Evolutionary conservation across 805 yeast species (phyloP).

Genomic region (Candida tammaniensis): DNA sequence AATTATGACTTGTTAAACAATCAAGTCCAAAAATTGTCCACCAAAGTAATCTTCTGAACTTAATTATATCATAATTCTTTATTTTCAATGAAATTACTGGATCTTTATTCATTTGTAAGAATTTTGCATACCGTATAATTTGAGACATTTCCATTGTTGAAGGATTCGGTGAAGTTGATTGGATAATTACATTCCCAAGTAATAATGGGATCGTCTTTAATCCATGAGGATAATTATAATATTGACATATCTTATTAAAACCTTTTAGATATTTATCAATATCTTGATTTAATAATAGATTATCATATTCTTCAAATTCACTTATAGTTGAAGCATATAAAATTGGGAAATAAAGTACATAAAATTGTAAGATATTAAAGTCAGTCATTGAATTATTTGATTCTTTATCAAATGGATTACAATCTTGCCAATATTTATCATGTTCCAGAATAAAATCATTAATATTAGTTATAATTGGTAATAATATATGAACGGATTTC

Average conservation of each 20-base stretch:
- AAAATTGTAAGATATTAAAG: slow-evolving; percentile 43
- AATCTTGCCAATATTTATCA: slow-evolving; percentile 46
- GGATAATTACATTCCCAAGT: slow-evolving; percentile 48
- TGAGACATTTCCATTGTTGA: slow-evolving; percentile 55
- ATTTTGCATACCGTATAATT: slow-evolving; percentile 54
- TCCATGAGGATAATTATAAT: slow-evolving; percentile 50
- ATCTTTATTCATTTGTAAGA: slow-evolving; percentile 56
- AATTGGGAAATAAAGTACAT: slow-evolving; percentile 50
- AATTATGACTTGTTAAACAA: slow-evolving; percentile 53
- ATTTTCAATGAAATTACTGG: slow-evolving; percentile 53
- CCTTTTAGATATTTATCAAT: slow-evolving; percentile 50
- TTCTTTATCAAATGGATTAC: slow-evolving; percentile 16
- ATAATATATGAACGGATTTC: slow-evolving; percentile 53
- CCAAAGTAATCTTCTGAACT: slow-evolving; percentile 58
- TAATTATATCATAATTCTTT: slow-evolving; percentile 46
- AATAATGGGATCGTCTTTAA: slow-evolving; percentile 40
- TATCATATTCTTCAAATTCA: slow-evolving; percentile 56
- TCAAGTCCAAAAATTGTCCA: slow-evolving; percentile 65
- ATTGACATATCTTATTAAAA: slow-evolving; percentile 47
- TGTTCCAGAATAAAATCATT: slow-evolving; percentile 44
- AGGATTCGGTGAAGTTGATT: slow-evolving; percentile 54
- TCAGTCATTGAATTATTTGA: slow-evolving; percentile 20
- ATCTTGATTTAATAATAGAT: slow-evolving; percentile 43
- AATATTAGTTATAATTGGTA: slow-evolving; percentile 50
- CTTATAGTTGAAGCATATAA: slow-evolving; percentile 58